These are phyloP conservation scores for Ustilaginoidea virens DNA, from an alignment of 2,329 filamentous ascomycete genomes.

Conservation along the genomic window DNA sequence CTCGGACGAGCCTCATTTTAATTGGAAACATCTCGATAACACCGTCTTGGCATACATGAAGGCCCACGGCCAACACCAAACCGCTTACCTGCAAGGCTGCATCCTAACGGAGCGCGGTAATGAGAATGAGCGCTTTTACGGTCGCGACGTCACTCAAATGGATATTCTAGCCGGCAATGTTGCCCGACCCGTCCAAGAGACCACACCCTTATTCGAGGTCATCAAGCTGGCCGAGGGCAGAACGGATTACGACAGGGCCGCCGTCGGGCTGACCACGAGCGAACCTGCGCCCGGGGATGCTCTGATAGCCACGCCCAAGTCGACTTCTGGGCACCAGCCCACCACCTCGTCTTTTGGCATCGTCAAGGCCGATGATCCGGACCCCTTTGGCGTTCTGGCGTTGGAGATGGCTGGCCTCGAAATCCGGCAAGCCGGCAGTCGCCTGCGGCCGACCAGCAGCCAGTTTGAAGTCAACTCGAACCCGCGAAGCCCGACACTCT, in stretches of 20 bases:
- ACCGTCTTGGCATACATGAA: conserved; percentile 45
- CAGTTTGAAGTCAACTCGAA: conserved; percentile 71
- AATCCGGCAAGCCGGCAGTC: conserved; percentile 73
- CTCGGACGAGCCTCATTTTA: conserved; percentile 32
- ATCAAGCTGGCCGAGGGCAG: conserved; percentile 81
- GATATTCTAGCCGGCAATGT: conserved; percentile 44
- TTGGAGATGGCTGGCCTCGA: conserved; percentile 82
- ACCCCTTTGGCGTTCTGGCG: conserved; percentile 81
- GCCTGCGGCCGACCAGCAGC: conserved; percentile 54
- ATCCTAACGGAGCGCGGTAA: conserved; percentile 40
- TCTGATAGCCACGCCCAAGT: conserved; percentile 31
- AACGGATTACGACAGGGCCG: conserved; percentile 50
- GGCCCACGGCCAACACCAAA: conserved; percentile 37
- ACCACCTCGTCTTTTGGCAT: conserved; percentile 66
- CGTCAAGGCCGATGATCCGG: conserved; percentile 65
- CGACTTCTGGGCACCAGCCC: conserved; percentile 21
- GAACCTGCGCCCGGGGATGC: conserved; percentile 66
- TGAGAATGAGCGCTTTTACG: conserved; percentile 46
- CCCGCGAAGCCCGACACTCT: conserved; percentile 57
- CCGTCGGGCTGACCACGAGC: conserved; percentile 48
- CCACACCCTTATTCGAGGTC: conserved; percentile 56
- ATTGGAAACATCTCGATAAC: conserved; percentile 36
- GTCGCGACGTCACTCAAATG: conserved; percentile 31
- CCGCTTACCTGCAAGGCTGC: conserved; percentile 39
- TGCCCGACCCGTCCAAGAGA: conserved; percentile 36